phyloP scores from a whole-genome alignment of 2,329 filamentous ascomycete genomes.

The Coniosporium tulheliwenetii region DNA sequence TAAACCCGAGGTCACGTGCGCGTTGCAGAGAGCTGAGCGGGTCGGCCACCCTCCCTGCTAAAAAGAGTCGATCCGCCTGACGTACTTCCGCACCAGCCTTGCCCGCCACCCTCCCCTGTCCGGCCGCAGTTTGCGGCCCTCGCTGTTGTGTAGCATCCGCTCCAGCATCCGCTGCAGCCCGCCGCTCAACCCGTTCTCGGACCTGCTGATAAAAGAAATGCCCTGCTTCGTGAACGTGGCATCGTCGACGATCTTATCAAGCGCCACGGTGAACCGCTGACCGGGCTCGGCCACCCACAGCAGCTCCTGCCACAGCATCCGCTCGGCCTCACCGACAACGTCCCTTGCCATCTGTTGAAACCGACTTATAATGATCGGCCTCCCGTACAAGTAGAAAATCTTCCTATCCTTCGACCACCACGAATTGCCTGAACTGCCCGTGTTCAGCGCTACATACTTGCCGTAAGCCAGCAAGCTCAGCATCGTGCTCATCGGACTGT shows the following conservation, averaged over 20 bases:
- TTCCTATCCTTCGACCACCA: constrained; percentile 8
- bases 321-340: constrained; percentile 5
- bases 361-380: constrained; percentile 6
- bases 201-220: no score
- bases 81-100: not conserved
- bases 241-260: constrained; percentile 7
- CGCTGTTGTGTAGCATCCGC: constrained; percentile 2
- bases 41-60: no score
- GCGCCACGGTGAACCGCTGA: constrained; percentile 6
- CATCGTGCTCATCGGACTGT: no score
- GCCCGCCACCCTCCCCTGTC: not conserved
- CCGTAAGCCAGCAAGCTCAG: no score
- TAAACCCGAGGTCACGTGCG: no score
- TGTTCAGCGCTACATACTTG: constrained; percentile 7
- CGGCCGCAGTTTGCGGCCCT: no score
- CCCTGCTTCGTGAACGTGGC: no score
- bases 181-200: no score
- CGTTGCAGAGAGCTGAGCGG: no score
- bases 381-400: constrained; percentile 5
- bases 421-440: constrained; percentile 7
- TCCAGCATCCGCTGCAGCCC: no score
- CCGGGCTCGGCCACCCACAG: constrained; percentile 4
- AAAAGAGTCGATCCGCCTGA: not conserved
- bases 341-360: constrained; percentile 8
- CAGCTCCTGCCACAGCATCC: constrained; percentile 7